phyloP scores from a whole-genome alignment of 2,329 filamentous ascomycete genomes.

The Neoscytalidium dimidiatum region DNA sequence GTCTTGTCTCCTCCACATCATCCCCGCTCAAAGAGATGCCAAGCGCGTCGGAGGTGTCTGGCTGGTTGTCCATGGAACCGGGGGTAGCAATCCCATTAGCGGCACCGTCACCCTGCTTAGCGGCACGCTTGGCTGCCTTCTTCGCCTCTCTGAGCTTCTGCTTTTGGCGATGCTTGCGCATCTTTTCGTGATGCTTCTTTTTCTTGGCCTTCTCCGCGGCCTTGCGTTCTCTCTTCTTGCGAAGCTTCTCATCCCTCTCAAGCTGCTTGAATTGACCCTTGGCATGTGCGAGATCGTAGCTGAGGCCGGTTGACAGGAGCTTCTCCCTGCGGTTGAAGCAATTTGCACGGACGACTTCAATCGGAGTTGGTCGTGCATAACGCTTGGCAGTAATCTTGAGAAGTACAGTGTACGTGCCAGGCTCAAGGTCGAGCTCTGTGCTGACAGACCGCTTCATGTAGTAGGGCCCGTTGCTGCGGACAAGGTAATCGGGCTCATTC shows the following conservation, averaged over 20 bases:
- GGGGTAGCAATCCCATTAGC: conserved; percentile 23
- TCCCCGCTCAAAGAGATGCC: conserved; percentile 15
- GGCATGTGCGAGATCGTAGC: conserved; percentile 69
- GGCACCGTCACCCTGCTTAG: conserved; percentile 16
- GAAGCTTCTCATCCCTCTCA: conserved; percentile 46
- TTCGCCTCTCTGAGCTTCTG: conserved; percentile 40
- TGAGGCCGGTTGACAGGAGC: conserved; percentile 65
- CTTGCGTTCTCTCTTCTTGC: conserved; percentile 40
- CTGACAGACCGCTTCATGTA: conserved; percentile 72
- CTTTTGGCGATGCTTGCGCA: conserved; percentile 38
- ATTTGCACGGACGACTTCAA: conserved; percentile 67
- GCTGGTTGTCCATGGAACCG: conserved; percentile 2
- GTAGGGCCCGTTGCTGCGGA: conserved; percentile 57
- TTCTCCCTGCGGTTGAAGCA: conserved; percentile 59
- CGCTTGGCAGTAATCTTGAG: conserved; percentile 67
- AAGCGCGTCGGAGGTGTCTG: conserved; percentile 7
- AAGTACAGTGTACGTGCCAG: conserved; percentile 72
- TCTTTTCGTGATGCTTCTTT: conserved; percentile 40
- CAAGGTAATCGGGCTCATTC: conserved; percentile 55
- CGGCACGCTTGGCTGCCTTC: conserved; percentile 32
- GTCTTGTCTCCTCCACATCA: conserved; percentile 6
- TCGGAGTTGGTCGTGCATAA: conserved; percentile 53
- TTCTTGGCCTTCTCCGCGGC: conserved; percentile 37
- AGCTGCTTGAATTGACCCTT: conserved; percentile 59
- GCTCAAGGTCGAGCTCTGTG: conserved; percentile 71